Evolutionary conservation across 2,329 filamentous ascomycete species (phyloP), one percentile per base, ranked within the genome.

Genomic region (Ilyonectria sp.): DNA sequence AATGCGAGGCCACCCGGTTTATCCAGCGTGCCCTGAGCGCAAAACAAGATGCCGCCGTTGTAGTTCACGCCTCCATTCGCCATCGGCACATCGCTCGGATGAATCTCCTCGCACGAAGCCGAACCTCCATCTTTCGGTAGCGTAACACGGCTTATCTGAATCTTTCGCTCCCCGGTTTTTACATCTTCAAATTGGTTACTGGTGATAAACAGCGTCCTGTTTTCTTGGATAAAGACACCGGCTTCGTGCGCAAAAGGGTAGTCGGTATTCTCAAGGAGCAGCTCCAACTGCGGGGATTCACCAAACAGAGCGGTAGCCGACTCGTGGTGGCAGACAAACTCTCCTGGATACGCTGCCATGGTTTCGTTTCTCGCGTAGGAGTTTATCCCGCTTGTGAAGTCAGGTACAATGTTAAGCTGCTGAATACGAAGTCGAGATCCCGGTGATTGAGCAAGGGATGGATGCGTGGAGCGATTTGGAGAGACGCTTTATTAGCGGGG

Each of bases 211-310:
- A 81, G 67, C 0, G 74, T 66, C 19, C 78, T 72, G 7, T 73
- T 63, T n/a, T 72, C 60, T 11, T 71, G 71, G 6, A 80, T 74
- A 63, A 77, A 81, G 8, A 81, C 79, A 1, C 78, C 78, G 0
- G 85, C 85, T 74, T 87, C 86, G 67, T 87, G 85, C 1, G 85
- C 85, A 58, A 87, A 86, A 0, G 84, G 81, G 46, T 84, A 82
- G 3, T 74, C 71, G 35, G 76, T 69, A 55, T 82, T 80, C 65
- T 83, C 78, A 29, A 79, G 71, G 3, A 85, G 70, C 2, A 83
- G 66, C 13, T 83, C 76, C 1, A 85, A 66, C 11, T 69, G 74
- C 5, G 82, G 81, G 3, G 65, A 61, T 5, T 65, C n/a, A 2
- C 83, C 83, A 29, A 82, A 75, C 17, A 84, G 74, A 21, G 64